Conservation (phyloP, 768 basidiomycete species). For the Suillus cothurnatus region DNA sequence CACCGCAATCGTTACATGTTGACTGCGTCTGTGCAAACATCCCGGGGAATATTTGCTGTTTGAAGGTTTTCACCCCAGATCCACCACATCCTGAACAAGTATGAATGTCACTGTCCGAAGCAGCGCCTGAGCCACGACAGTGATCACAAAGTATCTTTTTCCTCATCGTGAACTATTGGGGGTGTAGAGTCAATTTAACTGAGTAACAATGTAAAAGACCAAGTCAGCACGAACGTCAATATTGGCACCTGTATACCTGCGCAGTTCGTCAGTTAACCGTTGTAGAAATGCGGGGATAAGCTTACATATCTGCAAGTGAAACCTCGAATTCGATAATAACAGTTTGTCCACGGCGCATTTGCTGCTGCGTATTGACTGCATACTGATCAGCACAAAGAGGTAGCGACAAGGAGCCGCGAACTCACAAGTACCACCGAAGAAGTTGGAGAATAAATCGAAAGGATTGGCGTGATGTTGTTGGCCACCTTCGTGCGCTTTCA, state of each 20-base stretch:
- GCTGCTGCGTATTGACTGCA: conserved; percentile 50
- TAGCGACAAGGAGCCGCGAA: conserved; percentile 16
- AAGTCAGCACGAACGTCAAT: conserved; percentile 66
- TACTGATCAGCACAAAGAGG: conserved; percentile 15
- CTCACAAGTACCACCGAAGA: conserved; percentile 86
- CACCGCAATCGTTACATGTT: conserved; percentile 82
- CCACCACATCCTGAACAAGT: conserved; percentile 86
- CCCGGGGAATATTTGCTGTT: conserved; percentile 94
- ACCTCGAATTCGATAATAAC: conserved; percentile 85
- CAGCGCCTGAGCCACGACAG: conserved; percentile 94
- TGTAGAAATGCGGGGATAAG: conserved; percentile 8
- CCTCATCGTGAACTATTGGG: conserved; percentile 83
- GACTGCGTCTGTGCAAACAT: conserved; percentile 92
- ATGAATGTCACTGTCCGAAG: conserved; percentile 85
- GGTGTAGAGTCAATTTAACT: conserved; percentile 12
- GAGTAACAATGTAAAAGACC: not conserved
- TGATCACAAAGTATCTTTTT: conserved; percentile 95
- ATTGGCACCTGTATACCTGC: conserved; percentile 79
- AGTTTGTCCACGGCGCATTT: conserved; percentile 74
- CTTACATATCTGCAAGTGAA: conserved; percentile 79
- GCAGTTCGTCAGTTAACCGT: conserved; percentile 13
- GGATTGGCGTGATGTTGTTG: conserved; percentile 77
- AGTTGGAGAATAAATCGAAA: conserved; percentile 91
- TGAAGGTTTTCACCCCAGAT: conserved; percentile 78
- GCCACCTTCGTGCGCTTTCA: conserved; percentile 91